phyloP scores from a whole-genome alignment of 1,284 basidiomycete genomes.

The Hymenochaete sp. region DNA sequence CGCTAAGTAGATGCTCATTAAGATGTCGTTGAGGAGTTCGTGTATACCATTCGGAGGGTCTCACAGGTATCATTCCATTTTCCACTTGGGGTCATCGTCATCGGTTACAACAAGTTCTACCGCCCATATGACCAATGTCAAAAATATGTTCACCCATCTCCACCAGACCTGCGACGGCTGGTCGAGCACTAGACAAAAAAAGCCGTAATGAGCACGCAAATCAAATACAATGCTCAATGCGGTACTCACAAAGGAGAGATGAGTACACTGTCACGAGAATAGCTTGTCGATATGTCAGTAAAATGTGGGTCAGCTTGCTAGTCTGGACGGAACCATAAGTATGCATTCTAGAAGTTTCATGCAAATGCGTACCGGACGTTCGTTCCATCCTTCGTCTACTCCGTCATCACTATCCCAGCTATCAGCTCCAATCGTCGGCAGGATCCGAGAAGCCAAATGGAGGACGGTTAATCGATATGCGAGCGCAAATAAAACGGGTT shows the following conservation, averaged over 20 bases:
- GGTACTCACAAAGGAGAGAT: slow-evolving; percentile 64
- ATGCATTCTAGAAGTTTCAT: too few species aligned
- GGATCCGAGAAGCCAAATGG: slow-evolving; percentile 78
- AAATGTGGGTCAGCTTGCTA: slow-evolving; percentile 58
- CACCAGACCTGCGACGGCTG: slow-evolving; percentile 85
- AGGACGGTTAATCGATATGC: slow-evolving; percentile 76
- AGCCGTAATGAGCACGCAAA: too few species aligned
- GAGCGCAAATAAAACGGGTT: slow-evolving; percentile 76
- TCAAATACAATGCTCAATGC: slow-evolving; percentile 5
- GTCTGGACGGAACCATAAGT: slow-evolving; percentile 38
- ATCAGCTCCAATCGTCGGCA: slow-evolving; percentile 76
- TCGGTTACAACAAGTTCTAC: slow-evolving; percentile 69
- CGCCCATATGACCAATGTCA: slow-evolving; percentile 73
- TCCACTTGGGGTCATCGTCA: slow-evolving; percentile 74
- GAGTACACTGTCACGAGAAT: slow-evolving; percentile 83
- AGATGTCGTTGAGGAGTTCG: too few species aligned
- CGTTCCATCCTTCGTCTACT: slow-evolving; percentile 57
- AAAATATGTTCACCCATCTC: slow-evolving; percentile 82
- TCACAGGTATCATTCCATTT: slow-evolving; percentile 50
- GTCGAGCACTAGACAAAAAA: slow-evolving; percentile 48
- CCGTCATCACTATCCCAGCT: slow-evolving; percentile 65
- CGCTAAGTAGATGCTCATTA: too few species aligned
- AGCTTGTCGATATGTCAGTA: slow-evolving; percentile 73
- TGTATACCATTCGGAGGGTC: too few species aligned
- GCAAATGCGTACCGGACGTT: slow-evolving; percentile 50